phyloP scores from a whole-genome alignment of 495 filamentous ascomycete genomes.

The Parathielavia hyrcaniae region DNA sequence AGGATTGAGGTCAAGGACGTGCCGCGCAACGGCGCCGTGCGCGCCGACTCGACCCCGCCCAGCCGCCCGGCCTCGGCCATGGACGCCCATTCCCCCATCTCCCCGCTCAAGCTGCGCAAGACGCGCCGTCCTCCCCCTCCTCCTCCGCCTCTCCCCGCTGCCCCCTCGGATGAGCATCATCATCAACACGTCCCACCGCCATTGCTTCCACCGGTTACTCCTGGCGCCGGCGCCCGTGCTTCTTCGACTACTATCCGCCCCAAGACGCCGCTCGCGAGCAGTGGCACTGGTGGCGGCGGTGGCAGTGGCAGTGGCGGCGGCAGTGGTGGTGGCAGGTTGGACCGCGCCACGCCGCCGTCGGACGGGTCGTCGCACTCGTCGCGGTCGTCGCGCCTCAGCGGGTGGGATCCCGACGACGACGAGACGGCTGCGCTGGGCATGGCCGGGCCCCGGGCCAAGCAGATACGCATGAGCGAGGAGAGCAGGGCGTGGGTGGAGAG shows the following conservation, averaged over 20 bases:
- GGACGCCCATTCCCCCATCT: conserved; percentile 31
- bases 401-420: conserved; percentile 49
- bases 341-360: conserved; percentile 28
- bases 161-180: neutral
- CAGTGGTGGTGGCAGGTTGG: conserved; percentile 13
- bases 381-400: conserved; percentile 5
- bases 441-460: conserved; percentile 56
- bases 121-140: conserved; percentile 15
- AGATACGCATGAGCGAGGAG: conserved; percentile 54
- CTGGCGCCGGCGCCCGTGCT: too few species aligned
- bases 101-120: conserved; percentile 39
- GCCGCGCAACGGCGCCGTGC: conserved; percentile 24
- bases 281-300: too few species aligned
- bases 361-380: conserved; percentile 25
- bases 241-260: conserved; percentile 30
- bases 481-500: conserved; percentile 66
- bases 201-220: conserved; percentile 8
- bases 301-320: too few species aligned
- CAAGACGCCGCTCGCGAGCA: conserved; percentile 33
- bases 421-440: conserved; percentile 47
- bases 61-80: conserved; percentile 37
- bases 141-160: too few species aligned
- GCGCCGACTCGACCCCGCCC: conserved; percentile 38
- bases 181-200: neutral
- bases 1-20: conserved; percentile 58